Base-by-base conservation (phyloP, 768 basidiomycete species). In the Kwoniella botswanensis region DNA sequence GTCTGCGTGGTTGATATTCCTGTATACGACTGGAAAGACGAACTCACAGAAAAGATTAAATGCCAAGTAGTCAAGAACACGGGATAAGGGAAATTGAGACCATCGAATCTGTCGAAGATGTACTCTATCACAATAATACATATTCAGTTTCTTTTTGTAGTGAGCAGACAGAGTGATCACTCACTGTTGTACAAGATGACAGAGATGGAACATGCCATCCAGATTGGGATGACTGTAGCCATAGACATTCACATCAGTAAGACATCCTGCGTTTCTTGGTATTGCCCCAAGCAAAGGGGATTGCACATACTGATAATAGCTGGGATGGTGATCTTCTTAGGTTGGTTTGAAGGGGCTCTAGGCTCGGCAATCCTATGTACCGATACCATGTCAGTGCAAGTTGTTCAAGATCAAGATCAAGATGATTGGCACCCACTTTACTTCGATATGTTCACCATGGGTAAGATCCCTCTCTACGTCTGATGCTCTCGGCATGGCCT, bases 1-100 rank as follows among this genome's bases (percentile, higher is more conserved):
- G 62, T 63, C 35, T 35, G 35, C 35, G 35, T 35, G 5, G 35
- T 35, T 35, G 35, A 35, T 35, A 35, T 35, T 35, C 7, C 35
- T 35, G 35, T 35, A 35, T 35, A 35, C 7, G 35, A 9, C 35
- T 35, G 35, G 7, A 35, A 35, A 35, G 35, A 35, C 35, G 4
- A 35, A 83, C 80, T 88, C 88, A 64, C 90, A n/a, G 85, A 85
- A 73, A 93, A 89, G 35, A 87, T 85, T 35, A 90, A 84, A 82
- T 94, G 94, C 88, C 88, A 95, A 53, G 93, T 95, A 66, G 94
- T 93, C 57, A 94, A 88, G 84, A 95, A 96, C 74, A 97, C 93
- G 35, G 95, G 95, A 86, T 86, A 97, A 79, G 89, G 88, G 86
- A 97, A 97, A 71, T 89, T 84, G 79, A 92, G 88, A 56, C 88